phyloP scores from a whole-genome alignment of 2,329 filamentous ascomycete genomes.

The Domatiomyces globalis region DNA sequence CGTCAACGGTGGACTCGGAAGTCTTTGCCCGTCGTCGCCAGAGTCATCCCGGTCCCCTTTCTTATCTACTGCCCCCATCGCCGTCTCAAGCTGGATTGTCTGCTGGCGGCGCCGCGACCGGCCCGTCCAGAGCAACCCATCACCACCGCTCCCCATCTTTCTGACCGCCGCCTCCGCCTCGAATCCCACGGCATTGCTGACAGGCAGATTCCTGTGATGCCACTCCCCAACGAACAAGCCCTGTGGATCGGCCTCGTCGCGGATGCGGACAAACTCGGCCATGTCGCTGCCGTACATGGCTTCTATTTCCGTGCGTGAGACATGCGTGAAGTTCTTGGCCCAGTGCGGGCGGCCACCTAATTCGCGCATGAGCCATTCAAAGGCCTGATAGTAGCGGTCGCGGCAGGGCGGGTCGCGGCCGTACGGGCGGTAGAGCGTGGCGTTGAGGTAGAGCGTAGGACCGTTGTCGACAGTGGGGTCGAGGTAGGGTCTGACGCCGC shows the following conservation, averaged over 20 bases:
- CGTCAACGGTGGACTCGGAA: conserved; percentile 26
- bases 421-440: conserved; percentile 77
- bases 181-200: conserved; percentile 14
- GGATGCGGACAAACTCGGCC: conserved; percentile 50
- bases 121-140: conserved; percentile 17
- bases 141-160: conserved; percentile 16
- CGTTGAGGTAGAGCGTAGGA: conserved; percentile 77
- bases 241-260: conserved; percentile 59
- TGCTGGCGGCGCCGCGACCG: conserved; percentile 4
- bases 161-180: conserved; percentile 17
- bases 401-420: conserved; percentile 60
- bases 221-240: conserved; percentile 85
- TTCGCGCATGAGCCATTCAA: conserved; percentile 81
- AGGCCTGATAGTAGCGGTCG: conserved; percentile 70
- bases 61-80: neutral
- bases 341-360: conserved; percentile 73
- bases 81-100: neutral
- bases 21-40: conserved; percentile 3
- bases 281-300: conserved; percentile 56
- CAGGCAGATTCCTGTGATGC: conserved; percentile 58
- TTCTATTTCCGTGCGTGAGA: conserved; percentile 46
- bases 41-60: neutral
- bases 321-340: conserved; percentile 74
- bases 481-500: conserved; percentile 45
- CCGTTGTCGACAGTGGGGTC: conserved; percentile 56